A percentile compares a stretch with the other conserved stretches of the same genome.
These are phyloP conservation scores for Macrophomina phaseolina DNA, from an alignment of 2,329 filamentous ascomycete species.

Conservation along the genomic window DNA sequence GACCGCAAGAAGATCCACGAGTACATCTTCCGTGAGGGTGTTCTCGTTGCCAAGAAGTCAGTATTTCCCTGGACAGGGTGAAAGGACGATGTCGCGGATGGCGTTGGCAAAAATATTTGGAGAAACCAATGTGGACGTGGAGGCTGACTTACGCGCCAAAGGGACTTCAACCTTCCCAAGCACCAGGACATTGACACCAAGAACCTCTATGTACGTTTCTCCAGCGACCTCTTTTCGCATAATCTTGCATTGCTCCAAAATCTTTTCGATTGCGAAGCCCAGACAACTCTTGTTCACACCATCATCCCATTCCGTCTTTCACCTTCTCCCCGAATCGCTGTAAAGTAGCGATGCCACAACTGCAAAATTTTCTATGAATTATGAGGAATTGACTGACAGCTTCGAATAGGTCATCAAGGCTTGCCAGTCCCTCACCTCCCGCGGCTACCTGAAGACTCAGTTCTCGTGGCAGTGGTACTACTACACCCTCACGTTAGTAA, in stretches of 20 bases:
- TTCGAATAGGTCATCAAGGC: conserved; percentile 83
- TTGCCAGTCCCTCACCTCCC: conserved; percentile 95
- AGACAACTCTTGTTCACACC: too few relatives aligned
- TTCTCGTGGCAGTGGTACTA: conserved; percentile 84
- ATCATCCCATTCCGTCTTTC: background rate
- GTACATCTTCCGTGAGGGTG: conserved; percentile 78
- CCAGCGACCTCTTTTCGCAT: background rate
- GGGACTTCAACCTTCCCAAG: conserved; percentile 96
- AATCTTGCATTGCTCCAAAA: background rate
- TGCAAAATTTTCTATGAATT: too few relatives aligned
- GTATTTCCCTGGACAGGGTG: background rate
- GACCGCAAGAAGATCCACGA: conserved; percentile 99
- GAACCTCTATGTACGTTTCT: conserved; percentile 80
- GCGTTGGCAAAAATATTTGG: background rate
- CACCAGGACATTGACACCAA: conserved; percentile 98
- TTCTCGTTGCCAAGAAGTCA: conserved; percentile 30
- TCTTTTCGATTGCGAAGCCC: background rate
- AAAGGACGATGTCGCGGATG: background rate
- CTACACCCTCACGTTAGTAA: conserved; percentile 84
- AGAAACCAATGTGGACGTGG: conserved; percentile 62
- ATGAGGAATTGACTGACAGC: conserved; percentile 14
- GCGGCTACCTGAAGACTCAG: conserved; percentile 99
- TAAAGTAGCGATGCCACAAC: background rate
- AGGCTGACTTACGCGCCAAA: conserved; percentile 73
- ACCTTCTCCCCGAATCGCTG: background rate